phyloP scores from a whole-genome alignment of 371 early-diverging fungal genomes.

The Apophysomyces sp. region DNA sequence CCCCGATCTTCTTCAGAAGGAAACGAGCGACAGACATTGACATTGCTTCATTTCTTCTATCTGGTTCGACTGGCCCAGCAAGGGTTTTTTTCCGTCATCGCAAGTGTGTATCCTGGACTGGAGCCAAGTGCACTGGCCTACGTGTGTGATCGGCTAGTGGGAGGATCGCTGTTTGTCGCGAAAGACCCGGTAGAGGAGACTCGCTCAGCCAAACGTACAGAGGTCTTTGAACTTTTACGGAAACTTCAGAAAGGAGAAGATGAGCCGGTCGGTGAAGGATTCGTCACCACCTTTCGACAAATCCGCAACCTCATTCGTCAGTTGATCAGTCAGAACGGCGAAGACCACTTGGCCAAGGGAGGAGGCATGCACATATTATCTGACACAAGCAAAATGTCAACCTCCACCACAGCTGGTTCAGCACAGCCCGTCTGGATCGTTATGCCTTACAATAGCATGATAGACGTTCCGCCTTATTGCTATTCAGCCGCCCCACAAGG shows the following conservation, averaged over 20 bases:
- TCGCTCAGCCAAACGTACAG: slow-evolving; percentile 8
- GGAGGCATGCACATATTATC: background rate
- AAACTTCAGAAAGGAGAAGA: slow-evolving; percentile 24
- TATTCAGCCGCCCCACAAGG: background rate
- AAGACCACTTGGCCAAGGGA: background rate
- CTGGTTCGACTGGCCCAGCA: slow-evolving; percentile 36
- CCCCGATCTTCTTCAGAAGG: background rate
- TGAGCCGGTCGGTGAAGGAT: slow-evolving; percentile 11
- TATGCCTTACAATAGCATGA: slow-evolving; percentile 22
- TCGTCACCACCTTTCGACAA: slow-evolving; percentile 26
- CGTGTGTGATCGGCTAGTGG: slow-evolving; percentile 35
- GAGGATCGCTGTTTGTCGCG: slow-evolving; percentile 28
- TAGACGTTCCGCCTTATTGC: background rate
- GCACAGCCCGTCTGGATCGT: slow-evolving; percentile 16
- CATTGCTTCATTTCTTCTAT: slow-evolving; percentile 36
- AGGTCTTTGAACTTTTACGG: slow-evolving; percentile 19
- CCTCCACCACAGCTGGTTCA: background rate
- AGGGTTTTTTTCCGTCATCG: slow-evolving; percentile 29
- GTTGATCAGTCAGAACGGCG: slow-evolving; percentile 10
- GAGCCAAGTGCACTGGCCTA: slow-evolving; percentile 19
- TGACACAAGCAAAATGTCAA: background rate
- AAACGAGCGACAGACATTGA: slow-evolving; percentile 13
- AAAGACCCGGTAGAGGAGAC: slow-evolving; percentile 12
- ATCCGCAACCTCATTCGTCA: slow-evolving; percentile 24
- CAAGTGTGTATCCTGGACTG: slow-evolving; percentile 3